These are phyloP conservation scores for Wickerhamomyces bisporus DNA, from an alignment of 805 yeast species.

Conservation along the genomic window DNA sequence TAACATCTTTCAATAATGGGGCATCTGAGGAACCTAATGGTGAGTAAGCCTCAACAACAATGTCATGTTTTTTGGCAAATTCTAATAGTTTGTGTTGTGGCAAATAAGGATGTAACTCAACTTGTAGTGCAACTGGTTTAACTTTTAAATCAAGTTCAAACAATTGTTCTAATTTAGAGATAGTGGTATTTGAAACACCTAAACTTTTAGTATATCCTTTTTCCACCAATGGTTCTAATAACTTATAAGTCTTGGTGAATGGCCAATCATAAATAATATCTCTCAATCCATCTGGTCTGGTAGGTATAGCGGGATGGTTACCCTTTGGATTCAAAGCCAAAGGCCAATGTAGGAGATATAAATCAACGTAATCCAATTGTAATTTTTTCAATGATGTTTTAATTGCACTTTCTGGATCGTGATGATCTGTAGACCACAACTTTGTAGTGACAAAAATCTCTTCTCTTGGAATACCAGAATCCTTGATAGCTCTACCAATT, in stretches of 20 bases:
- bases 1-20: slow-evolving; percentile 27
- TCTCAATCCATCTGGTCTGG: slow-evolving; percentile 32
- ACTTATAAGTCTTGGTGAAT: slow-evolving; percentile 56
- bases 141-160: slow-evolving; percentile 44
- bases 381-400: slow-evolving; percentile 52
- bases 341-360: slow-evolving; percentile 81
- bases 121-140: slow-evolving; percentile 68
- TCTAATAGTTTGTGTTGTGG: slow-evolving; percentile 57
- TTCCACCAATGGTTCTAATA: slow-evolving; percentile 52
- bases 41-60: slow-evolving; percentile 67
- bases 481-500: slow-evolving; percentile 52
- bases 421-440: slow-evolving; percentile 49
- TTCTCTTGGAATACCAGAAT: slow-evolving; percentile 54
- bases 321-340: slow-evolving; percentile 40
- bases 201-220: slow-evolving; percentile 55
- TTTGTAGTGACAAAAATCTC: slow-evolving; percentile 67
- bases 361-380: slow-evolving; percentile 67
- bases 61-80: slow-evolving; percentile 45
- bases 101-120: slow-evolving; percentile 70
- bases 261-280: slow-evolving; percentile 35
- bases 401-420: slow-evolving; percentile 44
- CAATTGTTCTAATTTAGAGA: slow-evolving; percentile 44
- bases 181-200: slow-evolving; percentile 76
- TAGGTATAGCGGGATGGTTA: slow-evolving; percentile 29
- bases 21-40: slow-evolving; percentile 63